Evolutionary conservation across 2,329 filamentous ascomycete species (phyloP), one percentile per base, ranked within the genome.

Genomic region (Rhinocladiella mackenziei): DNA sequence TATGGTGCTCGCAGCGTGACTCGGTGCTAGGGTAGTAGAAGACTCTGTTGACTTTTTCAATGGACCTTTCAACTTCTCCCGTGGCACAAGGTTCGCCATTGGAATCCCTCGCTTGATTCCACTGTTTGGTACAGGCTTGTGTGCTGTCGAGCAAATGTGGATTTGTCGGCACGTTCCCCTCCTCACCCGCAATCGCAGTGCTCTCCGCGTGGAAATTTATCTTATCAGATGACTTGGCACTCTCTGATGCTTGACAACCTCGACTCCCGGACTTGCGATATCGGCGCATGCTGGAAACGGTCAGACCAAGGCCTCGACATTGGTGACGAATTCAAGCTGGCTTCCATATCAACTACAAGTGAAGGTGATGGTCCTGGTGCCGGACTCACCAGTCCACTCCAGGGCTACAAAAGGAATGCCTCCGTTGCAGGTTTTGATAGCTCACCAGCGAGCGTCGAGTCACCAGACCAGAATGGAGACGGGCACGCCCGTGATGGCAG

Each of bases 371-470:
- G 51, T 30, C 53, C 51, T 59, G 53, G 54, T 52, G 40, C 59
- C 56, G 51, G 22, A 7, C 29, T 46, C 25, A 45, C 51, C 43
- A 54, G 46, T 44, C 50, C 55, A 17, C 45, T 56, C 56, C 58
- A 64, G 58, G 57, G 48, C 35, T 45, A 43, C 39, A 72, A 71
- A 58, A 66, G 69, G 49, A 68, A 67, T 61, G 58, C 63, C 39
- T 64, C 61, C 35, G 58, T 64, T 43, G 65, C 68, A 36, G 69
- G 67, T 28, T 60, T 71, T 33, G 69, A 72, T 43, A 71, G 67
- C 54, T 72, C 70, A 13, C 69, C 70, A 7, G 67, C 64, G 14
- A 73, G 70, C 55, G 59, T 66, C 17, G 56, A 56, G 35, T 57
- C 55, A 33, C 50, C 48, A 6, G 55, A 58, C 19, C 31, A 42